Evolutionary conservation across 495 filamentous ascomycete species (phyloP), one percentile per base, ranked within the genome.

Genomic region (Cudoniella acicularis): DNA sequence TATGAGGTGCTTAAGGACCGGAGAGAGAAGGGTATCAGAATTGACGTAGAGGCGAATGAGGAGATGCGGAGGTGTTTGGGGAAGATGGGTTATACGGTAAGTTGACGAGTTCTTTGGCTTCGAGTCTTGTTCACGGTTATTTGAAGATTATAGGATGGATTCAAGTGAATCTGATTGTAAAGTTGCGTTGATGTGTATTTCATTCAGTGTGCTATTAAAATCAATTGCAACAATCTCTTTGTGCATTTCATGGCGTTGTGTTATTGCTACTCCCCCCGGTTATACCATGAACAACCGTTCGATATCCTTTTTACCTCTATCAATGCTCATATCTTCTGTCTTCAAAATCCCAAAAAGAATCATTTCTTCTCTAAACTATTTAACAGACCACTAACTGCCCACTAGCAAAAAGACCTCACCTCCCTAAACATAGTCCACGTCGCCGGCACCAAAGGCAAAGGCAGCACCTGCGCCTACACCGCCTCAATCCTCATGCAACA

Each of bases 391-490:
- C 23, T 52, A n/a, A 56, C 51, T 49, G 20, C 16, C 6, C 25
- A 45, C n/a, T 17, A 68, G 87, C 81, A 86, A n/a, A 78, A 76
- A 21, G 91, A 96, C 69, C 81, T 97, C 55, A 80, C 89, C 61
- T 75, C 75, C 2, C 73, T 97, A 36, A 92, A 91, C 62, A 77
- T 84, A 26, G 74, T 96, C 11, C 92, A 97, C 67, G 85, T 97
- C 20, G 88, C 92, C 11, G 92, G 92, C 41, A 96, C 92, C 11
- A 97, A 97, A 75, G 92, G 92, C 57, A 97, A 97, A 74, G 92
- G 92, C 40, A 87, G 84, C 54, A 89, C 87, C 13, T 88, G 86
- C 64, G 84, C 88, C 45, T 89, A 89, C 61, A 76, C 79, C 56
- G 77, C 78, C 52, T 84, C 79, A 3, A 80, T 86, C 49, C 73